Conservation (phyloP, 2,329 filamentous ascomycete species). For the Aphanocladium album region DNA sequence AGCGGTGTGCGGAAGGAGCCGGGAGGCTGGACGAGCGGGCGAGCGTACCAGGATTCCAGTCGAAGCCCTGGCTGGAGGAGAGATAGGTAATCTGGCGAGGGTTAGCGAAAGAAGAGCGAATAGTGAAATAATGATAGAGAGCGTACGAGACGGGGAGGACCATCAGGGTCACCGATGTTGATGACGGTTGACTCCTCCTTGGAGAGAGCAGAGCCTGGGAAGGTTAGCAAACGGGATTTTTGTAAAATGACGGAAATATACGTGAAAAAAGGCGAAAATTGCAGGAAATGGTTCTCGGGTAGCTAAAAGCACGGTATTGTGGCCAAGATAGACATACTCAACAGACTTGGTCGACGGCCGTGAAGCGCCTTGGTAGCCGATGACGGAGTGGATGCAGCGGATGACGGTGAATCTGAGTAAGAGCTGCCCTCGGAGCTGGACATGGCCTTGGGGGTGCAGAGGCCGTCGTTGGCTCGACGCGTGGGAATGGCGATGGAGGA, state of each 20-base stretch:
- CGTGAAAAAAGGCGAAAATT: neutral
- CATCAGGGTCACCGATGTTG: conserved; percentile 70
- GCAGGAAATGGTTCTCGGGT: neutral
- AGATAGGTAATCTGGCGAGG: conserved; percentile 67
- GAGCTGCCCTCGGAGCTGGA: conserved; percentile 41
- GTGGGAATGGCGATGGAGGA: conserved; percentile 66
- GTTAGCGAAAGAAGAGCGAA: neutral
- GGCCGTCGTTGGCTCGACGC: conserved; percentile 30
- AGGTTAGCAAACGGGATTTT: neutral
- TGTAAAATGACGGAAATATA: neutral
- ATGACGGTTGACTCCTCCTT: conserved; percentile 76
- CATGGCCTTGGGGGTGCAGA: conserved; percentile 40
- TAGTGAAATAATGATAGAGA: neutral
- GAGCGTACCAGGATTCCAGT: conserved; percentile 69
- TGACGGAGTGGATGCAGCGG: conserved; percentile 53
- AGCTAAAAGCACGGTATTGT: neutral
- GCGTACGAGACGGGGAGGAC: conserved; percentile 66
- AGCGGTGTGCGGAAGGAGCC: conserved; percentile 4
- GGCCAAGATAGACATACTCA: conserved; percentile 41
- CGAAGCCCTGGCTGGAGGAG: conserved; percentile 72
- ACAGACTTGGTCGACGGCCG: conserved; percentile 54
- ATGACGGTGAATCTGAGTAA: conserved; percentile 40
- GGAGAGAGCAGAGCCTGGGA: conserved; percentile 63
- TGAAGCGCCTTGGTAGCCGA: conserved; percentile 47
- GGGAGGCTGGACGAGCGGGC: conserved; percentile 18